Evolutionary conservation across 495 filamentous ascomycete genomes (phyloP).

Genomic region (Neurospora africana): DNA sequence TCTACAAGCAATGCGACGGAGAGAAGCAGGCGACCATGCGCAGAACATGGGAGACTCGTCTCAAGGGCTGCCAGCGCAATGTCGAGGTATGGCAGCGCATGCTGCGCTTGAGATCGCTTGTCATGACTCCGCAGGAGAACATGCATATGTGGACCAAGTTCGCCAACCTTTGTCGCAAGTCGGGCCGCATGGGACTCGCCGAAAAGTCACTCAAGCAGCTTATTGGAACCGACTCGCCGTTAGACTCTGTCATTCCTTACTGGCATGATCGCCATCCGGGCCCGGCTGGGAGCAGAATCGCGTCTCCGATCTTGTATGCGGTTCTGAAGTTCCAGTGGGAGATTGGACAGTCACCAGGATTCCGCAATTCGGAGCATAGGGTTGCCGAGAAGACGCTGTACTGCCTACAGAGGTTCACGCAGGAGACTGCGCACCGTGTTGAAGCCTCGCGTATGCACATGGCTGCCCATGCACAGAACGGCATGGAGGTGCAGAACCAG

Average conservation of each 20-base stretch:
- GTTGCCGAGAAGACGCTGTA: conserved; percentile 55
- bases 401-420: conserved; percentile 72
- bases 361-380: conserved; percentile 27
- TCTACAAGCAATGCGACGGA: conserved; percentile 85
- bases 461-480: conserved; percentile 45
- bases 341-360: conserved; percentile 43
- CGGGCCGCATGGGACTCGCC: conserved; percentile 85
- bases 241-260: conserved; percentile 46
- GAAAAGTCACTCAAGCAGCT: conserved; percentile 84
- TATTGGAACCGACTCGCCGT: conserved; percentile 49
- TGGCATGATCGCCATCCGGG: conserved; percentile 39
- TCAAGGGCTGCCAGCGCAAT: conserved; percentile 92
- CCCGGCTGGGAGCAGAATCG: conserved; percentile 31
- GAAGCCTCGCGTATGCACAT: conserved; percentile 42
- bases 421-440: conserved; percentile 64
- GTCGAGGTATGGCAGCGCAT: conserved; percentile 98
- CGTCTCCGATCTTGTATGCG: conserved; percentile 79
- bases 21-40: conserved; percentile 87
- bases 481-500: conserved; percentile 35
- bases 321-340: conserved; percentile 94
- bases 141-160: conserved; percentile 99
- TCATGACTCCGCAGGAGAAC: conserved; percentile 82
- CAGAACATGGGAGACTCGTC: conserved; percentile 84
- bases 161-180: conserved; percentile 93
- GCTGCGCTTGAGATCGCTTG: conserved; percentile 87